Percentiles rank a stretch among this genome's conserved stretches.
Evolutionary conservation across 495 filamentous ascomycete species (phyloP).

Genomic region (Neohortaea acidophila): DNA sequence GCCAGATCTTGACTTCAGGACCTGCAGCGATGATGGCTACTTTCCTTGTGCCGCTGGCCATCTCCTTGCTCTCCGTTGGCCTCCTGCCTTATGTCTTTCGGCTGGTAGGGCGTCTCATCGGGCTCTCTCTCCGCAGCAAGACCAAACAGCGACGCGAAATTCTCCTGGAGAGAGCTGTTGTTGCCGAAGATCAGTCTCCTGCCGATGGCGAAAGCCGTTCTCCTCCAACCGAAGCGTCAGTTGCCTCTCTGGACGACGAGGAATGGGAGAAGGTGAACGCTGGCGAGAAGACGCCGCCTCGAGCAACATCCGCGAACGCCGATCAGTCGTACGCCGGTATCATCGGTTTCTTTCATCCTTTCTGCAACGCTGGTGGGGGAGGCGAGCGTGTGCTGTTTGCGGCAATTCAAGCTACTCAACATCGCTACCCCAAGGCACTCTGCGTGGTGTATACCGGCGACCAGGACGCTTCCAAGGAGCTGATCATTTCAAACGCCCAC

Average conservation of each 20-base stretch:
- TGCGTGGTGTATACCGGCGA: slow-evolving; percentile 92
- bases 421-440: slow-evolving; percentile 72
- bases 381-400: slow-evolving; percentile 96
- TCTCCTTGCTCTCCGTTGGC: slow-evolving; percentile 2
- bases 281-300: slow-evolving; percentile 38
- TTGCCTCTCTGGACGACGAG: slow-evolving; percentile 37
- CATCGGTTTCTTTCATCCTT: slow-evolving; percentile 93
- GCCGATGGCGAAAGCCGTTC: too few species aligned
- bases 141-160: slow-evolving; percentile 50
- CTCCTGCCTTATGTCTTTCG: slow-evolving; percentile 7
- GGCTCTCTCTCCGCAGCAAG: slow-evolving; percentile 36
- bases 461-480: slow-evolving; percentile 63
- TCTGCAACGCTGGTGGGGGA: slow-evolving; percentile 91
- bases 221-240: slow-evolving; percentile 18
- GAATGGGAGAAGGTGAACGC: slow-evolving; percentile 64
- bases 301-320: not conserved
- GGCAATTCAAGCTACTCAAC: slow-evolving; percentile 80
- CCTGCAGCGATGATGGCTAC: slow-evolving; percentile 2
- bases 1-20: too few species aligned
- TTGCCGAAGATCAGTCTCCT: too few species aligned
- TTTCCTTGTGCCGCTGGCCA: slow-evolving; percentile 7
- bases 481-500: slow-evolving; percentile 63
- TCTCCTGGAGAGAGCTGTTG: slow-evolving; percentile 42
- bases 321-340: slow-evolving; percentile 48
- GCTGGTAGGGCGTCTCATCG: slow-evolving; percentile 33